These are phyloP conservation scores for Alternaria burnsii DNA, from an alignment of 2,329 filamentous ascomycete genomes.

Conservation along the genomic window DNA sequence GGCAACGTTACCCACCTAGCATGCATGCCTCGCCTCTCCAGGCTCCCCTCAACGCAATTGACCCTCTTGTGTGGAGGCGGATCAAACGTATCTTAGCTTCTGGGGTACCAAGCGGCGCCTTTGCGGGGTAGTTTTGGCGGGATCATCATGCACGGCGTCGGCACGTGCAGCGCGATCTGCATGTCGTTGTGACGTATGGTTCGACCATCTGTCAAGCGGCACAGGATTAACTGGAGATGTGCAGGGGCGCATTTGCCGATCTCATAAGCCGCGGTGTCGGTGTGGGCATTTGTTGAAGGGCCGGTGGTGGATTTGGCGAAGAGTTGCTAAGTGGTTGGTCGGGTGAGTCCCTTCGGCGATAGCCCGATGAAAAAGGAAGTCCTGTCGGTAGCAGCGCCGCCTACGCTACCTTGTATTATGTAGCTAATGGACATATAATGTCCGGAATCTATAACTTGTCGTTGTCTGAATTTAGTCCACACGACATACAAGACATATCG, in stretches of 20 bases:
- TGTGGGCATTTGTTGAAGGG: constrained; percentile 3
- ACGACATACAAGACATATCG: not conserved
- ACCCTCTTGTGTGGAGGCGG: constrained; percentile 15
- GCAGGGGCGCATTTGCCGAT: constrained; percentile 18
- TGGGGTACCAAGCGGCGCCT: constrained; percentile 24
- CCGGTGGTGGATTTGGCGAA: not conserved
- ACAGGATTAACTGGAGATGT: not conserved
- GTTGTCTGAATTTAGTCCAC: not conserved
- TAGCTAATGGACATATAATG: not conserved
- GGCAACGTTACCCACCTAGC: constrained; percentile 13
- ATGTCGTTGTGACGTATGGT: constrained; percentile 21
- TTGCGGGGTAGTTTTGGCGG: constrained; percentile 31
- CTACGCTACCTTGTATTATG: not conserved
- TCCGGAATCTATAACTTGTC: not conserved
- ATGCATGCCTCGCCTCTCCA: not conserved
- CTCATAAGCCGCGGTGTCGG: constrained; percentile 12
- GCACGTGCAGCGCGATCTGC: constrained; percentile 12
- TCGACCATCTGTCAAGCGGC: constrained; percentile 8
- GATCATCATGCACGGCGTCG: constrained; percentile 15
- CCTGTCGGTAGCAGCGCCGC: constrained; percentile 6
- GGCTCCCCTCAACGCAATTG: constrained; percentile 5
- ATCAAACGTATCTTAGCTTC: constrained; percentile 12
- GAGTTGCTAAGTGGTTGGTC: not conserved
- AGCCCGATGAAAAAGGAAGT: not conserved
- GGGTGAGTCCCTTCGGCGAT: not conserved